Percentiles rank a stretch among this genome's conserved stretches.
Evolutionary conservation across 148 eudicot genomes (phyloP).

Genomic region (Rhododendron mucronatum): DNA sequence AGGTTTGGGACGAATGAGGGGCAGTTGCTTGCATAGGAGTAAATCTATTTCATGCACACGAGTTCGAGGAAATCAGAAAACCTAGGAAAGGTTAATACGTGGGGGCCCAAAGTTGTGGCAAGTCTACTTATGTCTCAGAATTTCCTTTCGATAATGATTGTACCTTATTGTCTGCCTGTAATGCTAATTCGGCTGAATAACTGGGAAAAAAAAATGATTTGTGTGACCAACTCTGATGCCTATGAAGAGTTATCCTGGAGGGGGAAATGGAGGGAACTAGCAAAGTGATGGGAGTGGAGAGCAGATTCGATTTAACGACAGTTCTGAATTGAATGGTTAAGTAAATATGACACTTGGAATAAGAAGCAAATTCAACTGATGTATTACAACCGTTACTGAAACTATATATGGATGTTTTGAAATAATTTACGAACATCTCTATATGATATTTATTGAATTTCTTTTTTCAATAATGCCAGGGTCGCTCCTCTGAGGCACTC

Average conservation of each 20-base stretch:
- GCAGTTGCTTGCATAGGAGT: slow-evolving; percentile 17
- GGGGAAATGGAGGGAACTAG: not conserved
- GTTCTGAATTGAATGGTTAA: not conserved
- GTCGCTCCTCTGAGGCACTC: not conserved
- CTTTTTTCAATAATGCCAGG: not conserved
- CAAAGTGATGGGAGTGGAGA: not conserved
- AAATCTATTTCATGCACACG: not conserved
- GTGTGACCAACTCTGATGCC: not conserved
- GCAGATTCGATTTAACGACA: not conserved
- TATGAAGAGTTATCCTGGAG: not conserved
- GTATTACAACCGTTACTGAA: not conserved
- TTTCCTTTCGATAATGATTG: not conserved
- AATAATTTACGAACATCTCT: not conserved
- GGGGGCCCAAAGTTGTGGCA: not conserved
- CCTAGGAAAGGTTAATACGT: not conserved
- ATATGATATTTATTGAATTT: not conserved
- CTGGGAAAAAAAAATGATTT: not conserved
- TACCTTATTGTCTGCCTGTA: not conserved
- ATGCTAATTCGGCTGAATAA: not conserved
- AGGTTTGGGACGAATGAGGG: slow-evolving; percentile 20
- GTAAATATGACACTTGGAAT: not conserved
- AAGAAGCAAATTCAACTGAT: not conserved
- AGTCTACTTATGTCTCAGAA: not conserved
- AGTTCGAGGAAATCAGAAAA: not conserved
- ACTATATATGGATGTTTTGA: not conserved